Percentiles rank a stretch among this genome's conserved stretches.
These are phyloP conservation scores for Anaeramoeba flamelloides DNA, from an alignment of 78 protist genomes.

Conservation along the genomic window DNA sequence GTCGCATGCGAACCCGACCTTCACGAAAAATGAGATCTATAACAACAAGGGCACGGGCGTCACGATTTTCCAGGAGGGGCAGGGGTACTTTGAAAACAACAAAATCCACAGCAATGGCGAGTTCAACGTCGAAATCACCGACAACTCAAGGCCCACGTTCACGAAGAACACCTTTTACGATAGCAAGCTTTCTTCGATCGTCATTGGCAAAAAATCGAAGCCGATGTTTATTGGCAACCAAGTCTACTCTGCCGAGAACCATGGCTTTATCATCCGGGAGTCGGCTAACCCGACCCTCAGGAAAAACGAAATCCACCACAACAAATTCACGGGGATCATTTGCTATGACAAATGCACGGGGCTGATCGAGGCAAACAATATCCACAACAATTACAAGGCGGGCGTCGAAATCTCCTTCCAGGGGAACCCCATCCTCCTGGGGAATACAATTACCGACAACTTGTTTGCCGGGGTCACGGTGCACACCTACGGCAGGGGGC, in stretches of 20 bases:
- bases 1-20: not conserved
- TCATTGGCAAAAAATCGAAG: too few species aligned
- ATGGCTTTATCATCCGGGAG: too few species aligned
- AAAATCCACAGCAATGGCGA: too few species aligned
- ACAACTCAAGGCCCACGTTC: too few species aligned
- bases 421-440: not conserved
- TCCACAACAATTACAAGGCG: not conserved
- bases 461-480: not conserved
- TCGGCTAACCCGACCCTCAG: not conserved
- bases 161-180: too few species aligned
- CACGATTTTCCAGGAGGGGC: not conserved
- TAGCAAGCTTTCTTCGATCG: too few species aligned
- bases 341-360: not conserved
- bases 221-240: too few species aligned
- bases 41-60: not conserved
- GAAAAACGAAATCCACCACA: not conserved
- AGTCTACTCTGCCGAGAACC: too few species aligned
- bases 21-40: not conserved
- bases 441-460: not conserved
- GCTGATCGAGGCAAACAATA: not conserved
- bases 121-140: too few species aligned
- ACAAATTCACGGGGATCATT: not conserved
- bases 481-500: not conserved
- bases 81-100: too few species aligned
- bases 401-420: not conserved